Base-by-base conservation (phyloP, 768 basidiomycete genomes). In the Obba rivulosa region DNA sequence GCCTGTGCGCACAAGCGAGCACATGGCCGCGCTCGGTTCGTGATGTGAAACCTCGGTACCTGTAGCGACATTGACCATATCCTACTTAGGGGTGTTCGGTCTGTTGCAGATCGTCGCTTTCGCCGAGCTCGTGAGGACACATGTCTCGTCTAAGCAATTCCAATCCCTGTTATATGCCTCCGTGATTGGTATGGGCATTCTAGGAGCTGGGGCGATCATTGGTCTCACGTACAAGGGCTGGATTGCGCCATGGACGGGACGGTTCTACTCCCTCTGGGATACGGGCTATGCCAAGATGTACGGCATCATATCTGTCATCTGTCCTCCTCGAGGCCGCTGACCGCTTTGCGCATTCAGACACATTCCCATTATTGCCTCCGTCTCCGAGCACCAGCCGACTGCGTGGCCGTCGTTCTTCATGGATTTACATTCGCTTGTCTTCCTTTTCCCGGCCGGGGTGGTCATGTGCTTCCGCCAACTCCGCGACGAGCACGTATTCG, bases 351-450 rank as follows among this genome's bases (percentile, higher is more conserved):
- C 41, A 48, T 43, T 7, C 60, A 91, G 89, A 61, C 87, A 92
- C 62, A 92, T 96, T 58, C 94, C 94, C 22, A 97, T 97, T 70
- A 98, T 99, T 58, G 96, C 96, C 9, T 97, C 94, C 16, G 96
- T 99, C 34, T 96, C 93, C 17, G 96, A 98, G 70, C 96, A 99
- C 71, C 96, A 99, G 65, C 96, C 96, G 16, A 98, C 96, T 4
- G 96, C 96, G 34, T 99, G 96, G 96, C 95, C 96, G 9, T 87
- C 96, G 2, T 98, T 98, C 79, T 98, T 95, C 75, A 98, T 97
- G 87, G 96, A 99, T 65, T 84, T 99, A 47, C 89, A 96, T 60
- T 87, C 97, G 78, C 84, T 99, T 63, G 87, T 98, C 55, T 97
- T 93, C 80, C 70, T 93, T 43, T 99, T 99, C 82, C 96, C 96